Evolutionary conservation across 23 red algal species (phyloP).

Genomic region (Gracilaria vermiculophylla): DNA sequence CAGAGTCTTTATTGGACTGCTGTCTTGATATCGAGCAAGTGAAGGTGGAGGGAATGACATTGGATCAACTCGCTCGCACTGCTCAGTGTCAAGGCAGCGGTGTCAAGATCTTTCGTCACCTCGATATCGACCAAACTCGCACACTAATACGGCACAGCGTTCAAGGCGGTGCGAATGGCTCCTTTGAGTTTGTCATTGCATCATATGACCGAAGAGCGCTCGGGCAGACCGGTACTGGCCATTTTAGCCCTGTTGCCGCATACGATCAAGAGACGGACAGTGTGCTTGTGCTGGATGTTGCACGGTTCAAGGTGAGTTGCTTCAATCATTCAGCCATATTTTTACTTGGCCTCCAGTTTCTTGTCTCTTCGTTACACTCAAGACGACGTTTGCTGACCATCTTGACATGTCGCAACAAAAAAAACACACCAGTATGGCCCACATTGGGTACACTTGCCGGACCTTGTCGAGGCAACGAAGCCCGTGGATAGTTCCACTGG

Average conservation of each 20-base stretch:
- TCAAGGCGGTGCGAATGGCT: constrained; percentile 13
- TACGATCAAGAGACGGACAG: constrained; percentile 66
- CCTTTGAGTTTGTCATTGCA: constrained; percentile 51
- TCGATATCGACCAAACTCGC: not conserved
- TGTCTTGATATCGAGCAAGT: constrained; percentile 66
- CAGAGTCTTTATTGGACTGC: constrained; percentile 76
- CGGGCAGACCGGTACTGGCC: constrained; percentile 77
- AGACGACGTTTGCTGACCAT: not conserved
- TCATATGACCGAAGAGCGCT: constrained; percentile 60
- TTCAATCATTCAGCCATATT: not conserved
- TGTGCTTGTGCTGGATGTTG: constrained; percentile 77
- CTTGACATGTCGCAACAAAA: not conserved
- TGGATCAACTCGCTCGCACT: constrained; percentile 66
- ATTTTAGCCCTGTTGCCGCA: constrained; percentile 83
- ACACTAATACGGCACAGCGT: constrained; percentile 12
- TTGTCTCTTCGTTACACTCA: too few species aligned
- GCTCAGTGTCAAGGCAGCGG: constrained; percentile 67
- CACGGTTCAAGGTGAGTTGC: constrained; percentile 81
- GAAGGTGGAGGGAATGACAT: constrained; percentile 44
- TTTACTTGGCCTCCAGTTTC: too few species aligned
- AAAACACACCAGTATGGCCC: constrained; percentile 57
- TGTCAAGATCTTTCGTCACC: constrained; percentile 9
- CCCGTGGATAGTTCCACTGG: constrained; percentile 55
- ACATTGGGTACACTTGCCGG: constrained; percentile 66
- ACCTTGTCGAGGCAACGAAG: constrained; percentile 50